phyloP scores from a whole-genome alignment of 805 yeast species.

The Ogataea nakhonphanomensis region DNA sequence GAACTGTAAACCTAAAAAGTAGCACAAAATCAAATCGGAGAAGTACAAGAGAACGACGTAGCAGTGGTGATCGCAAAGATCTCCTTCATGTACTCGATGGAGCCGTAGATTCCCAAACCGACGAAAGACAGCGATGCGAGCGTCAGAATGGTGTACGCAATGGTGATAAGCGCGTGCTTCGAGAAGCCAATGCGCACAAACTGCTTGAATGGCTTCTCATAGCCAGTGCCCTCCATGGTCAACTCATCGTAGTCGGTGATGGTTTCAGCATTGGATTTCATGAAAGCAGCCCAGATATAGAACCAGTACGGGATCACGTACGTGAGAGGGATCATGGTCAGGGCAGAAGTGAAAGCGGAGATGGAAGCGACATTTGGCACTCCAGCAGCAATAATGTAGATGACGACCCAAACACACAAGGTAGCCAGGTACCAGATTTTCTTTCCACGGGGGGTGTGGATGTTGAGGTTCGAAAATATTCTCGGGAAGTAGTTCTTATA shows the following conservation, averaged over 20 bases:
- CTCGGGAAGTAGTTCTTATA: conserved; percentile 39
- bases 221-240: conserved; percentile 5
- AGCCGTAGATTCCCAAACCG: conserved; percentile 31
- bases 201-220: neutral
- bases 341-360: conserved; percentile 27
- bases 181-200: conserved; percentile 15
- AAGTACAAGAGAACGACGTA: conserved; percentile 31
- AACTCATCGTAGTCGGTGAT: conserved; percentile 3
- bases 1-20: too few species aligned
- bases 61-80: conserved; percentile 28
- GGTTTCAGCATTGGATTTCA: conserved; percentile 14
- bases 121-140: conserved; percentile 28
- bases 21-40: conserved; percentile 20
- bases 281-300: conserved; percentile 20
- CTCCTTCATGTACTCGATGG: conserved; percentile 26
- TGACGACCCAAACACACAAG: conserved; percentile 13
- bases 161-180: conserved; percentile 16
- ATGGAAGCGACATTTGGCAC: conserved; percentile 29
- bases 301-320: conserved; percentile 26
- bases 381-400: conserved; percentile 24
- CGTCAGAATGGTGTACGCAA: conserved; percentile 22
- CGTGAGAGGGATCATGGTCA: conserved; percentile 30
- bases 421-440: conserved; percentile 17
- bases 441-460: conserved; percentile 33
- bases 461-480: conserved; percentile 33